Evolutionary conservation across 139 green algal species (phyloP).

Genomic region (Dunaliella primolecta): DNA sequence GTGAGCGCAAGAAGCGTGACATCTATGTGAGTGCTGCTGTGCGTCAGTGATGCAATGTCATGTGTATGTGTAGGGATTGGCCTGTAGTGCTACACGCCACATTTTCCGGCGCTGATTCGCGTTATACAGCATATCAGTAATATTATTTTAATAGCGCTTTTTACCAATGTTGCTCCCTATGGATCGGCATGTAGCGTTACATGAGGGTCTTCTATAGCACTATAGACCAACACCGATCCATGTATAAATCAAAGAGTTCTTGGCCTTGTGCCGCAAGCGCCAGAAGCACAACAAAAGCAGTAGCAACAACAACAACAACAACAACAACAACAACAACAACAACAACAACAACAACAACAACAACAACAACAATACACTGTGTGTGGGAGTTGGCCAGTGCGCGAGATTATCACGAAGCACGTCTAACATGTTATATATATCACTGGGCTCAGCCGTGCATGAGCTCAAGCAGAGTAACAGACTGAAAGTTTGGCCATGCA

Average conservation of each 20-base stretch:
- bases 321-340: too few relatives aligned
- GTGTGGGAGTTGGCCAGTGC: too few relatives aligned
- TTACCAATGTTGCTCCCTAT: neutral
- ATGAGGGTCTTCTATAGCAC: too few relatives aligned
- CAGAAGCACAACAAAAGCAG: too few relatives aligned
- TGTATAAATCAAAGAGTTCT: neutral
- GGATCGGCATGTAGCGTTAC: too few relatives aligned
- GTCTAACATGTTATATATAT: neutral
- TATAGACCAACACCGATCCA: too few relatives aligned
- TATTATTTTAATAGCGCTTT: neutral
- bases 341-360: too few relatives aligned
- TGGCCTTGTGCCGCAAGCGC: neutral
- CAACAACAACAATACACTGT: too few relatives aligned
- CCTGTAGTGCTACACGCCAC: neutral
- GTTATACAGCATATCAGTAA: neutral
- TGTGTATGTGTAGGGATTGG: neutral
- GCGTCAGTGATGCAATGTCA: neutral
- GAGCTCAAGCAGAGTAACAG: neutral
- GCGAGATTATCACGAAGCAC: too few relatives aligned
- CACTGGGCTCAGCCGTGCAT: neutral
- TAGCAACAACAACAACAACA: too few relatives aligned
- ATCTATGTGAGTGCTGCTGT: slow-evolving; percentile 43
- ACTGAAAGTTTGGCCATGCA: too few relatives aligned
- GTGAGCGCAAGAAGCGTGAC: slow-evolving; percentile 74
- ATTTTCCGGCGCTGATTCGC: too few relatives aligned